Evolutionary conservation across 2,329 filamentous ascomycete species (phyloP).

Genomic region (Fusarium lyarnte): DNA sequence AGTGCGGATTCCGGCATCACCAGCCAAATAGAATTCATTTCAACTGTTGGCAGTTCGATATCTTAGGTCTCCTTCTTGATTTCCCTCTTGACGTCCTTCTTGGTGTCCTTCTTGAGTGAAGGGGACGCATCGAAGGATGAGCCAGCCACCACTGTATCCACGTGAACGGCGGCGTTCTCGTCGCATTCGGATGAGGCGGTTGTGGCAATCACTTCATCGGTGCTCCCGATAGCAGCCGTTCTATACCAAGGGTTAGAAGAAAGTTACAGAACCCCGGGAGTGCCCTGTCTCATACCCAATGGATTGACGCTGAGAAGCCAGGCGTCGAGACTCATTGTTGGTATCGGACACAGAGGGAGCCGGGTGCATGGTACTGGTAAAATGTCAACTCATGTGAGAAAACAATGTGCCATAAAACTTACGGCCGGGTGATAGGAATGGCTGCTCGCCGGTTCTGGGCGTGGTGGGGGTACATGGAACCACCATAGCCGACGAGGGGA

Average conservation of each 20-base stretch:
- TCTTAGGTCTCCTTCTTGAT: constrained; percentile 43
- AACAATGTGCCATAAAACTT: constrained; percentile 11
- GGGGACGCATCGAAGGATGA: constrained; percentile 59
- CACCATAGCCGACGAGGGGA: constrained; percentile 65
- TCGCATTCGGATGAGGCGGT: constrained; percentile 60
- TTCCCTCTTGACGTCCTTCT: constrained; percentile 50
- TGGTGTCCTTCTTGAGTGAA: constrained; percentile 53
- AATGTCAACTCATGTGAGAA: not conserved
- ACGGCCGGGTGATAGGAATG: constrained; percentile 44
- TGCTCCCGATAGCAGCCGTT: constrained; percentile 53
- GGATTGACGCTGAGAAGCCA: constrained; percentile 47
- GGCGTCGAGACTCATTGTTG: constrained; percentile 40
- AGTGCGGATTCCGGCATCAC: not conserved
- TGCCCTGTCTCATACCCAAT: constrained; percentile 49
- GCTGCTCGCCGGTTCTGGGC: constrained; percentile 51
- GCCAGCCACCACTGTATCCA: constrained; percentile 59
- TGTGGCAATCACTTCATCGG: constrained; percentile 51
- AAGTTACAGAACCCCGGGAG: constrained; percentile 36
- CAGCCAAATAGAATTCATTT: not conserved
- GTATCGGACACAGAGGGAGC: constrained; percentile 17
- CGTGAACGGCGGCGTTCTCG: constrained; percentile 64
- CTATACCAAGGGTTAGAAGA: constrained; percentile 50
- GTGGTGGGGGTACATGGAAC: constrained; percentile 50
- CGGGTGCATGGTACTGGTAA: constrained; percentile 10
- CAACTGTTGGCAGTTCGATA: not conserved